Base-by-base conservation (phyloP, 169 alveolate genomes). In the Plasmodium adleri region DNA sequence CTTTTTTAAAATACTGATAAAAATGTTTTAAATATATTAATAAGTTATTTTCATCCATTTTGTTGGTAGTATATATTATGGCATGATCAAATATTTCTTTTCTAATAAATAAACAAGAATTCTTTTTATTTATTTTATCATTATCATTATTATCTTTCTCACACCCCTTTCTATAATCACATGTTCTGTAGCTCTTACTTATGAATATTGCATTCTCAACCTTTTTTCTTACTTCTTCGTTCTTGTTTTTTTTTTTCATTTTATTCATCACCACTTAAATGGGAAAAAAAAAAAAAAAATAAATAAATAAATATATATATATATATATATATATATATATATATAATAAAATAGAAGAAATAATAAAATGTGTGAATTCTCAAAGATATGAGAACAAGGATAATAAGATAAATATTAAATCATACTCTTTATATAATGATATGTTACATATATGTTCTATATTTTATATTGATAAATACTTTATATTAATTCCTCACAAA, bases 21-120 rank as follows among this genome's bases (percentile, higher is more conserved):
- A 80, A 80, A 66, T 68, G 28, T 39, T 67, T 80, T 49, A 80
- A 67, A 80, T 80, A 80, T 67, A 15, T 66, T 56, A 80, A 17
- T 39, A 80, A 67, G 13, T 49, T 49, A 22, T 28, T 24, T 39
- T 80, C 90, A 56, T 67, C 90, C 1, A 80, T 22, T 32, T 67
- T 80, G 58, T 54, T 80, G 3, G 83, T 80, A 0, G 90, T 80
- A 32, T 80, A 80, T 39, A 80, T 68, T 52, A 80, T 56, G 10
- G 90, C 90, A 56, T 80, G 90, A 62, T 80, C 90, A 45, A 80
- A 80, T 12, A 80, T 80, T 68, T 80, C 90, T 56, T 80, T 80
- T 67, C 90, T 66, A 54, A 80, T 67, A 56, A 80, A 80, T 39
- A 80, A 73, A n/a, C 59, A 3, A 17, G 32, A 58, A 32, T 59